These are phyloP conservation scores for Pouteria glomerata DNA, from an alignment of 148 eudicot genomes.

Conservation along the genomic window DNA sequence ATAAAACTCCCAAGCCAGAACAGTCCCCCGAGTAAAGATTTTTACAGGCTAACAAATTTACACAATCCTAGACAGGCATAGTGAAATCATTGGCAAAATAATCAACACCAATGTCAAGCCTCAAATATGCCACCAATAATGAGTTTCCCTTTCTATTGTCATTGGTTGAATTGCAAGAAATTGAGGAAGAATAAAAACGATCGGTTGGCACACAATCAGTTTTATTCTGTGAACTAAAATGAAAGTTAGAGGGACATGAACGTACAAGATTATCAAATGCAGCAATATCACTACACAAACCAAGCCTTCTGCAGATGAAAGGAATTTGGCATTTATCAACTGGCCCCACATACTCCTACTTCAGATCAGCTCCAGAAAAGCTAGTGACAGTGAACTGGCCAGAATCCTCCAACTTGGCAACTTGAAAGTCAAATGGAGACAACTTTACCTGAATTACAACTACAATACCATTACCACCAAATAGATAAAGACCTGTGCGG, in stretches of 20 bases:
- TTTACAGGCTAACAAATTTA: slow-evolving; percentile 50
- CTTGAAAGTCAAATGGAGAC: slow-evolving; percentile 38
- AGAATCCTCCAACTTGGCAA: slow-evolving; percentile 38
- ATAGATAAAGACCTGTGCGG: slow-evolving; percentile 53
- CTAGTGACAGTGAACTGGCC: slow-evolving; percentile 56
- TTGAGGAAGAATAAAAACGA: slow-evolving; percentile 37
- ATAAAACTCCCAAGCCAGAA: slow-evolving; percentile 62
- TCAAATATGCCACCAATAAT: slow-evolving; percentile 32
- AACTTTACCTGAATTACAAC: slow-evolving; percentile 38
- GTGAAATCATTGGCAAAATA: slow-evolving; percentile 49
- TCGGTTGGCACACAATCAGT: slow-evolving; percentile 46
- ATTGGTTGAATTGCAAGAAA: slow-evolving; percentile 38
- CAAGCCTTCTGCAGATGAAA: slow-evolving; percentile 50
- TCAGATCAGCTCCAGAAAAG: slow-evolving; percentile 23
- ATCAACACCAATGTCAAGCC: slow-evolving; percentile 38
- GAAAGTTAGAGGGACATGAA: slow-evolving; percentile 57
- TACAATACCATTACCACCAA: slow-evolving; percentile 31
- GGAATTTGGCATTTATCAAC: slow-evolving; percentile 51
- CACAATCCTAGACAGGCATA: slow-evolving; percentile 31
- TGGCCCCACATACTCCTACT: slow-evolving; percentile 43
- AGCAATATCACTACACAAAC: slow-evolving; percentile 33
- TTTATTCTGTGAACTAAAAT: slow-evolving; percentile 15
- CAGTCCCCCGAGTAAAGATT: slow-evolving; percentile 53
- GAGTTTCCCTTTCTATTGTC: slow-evolving; percentile 13
- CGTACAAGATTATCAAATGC: slow-evolving; percentile 32